Evolutionary conservation across 306 rosid species (phyloP), one percentile per base, ranked within the genome.

Genomic region (Cicer bijugum): DNA sequence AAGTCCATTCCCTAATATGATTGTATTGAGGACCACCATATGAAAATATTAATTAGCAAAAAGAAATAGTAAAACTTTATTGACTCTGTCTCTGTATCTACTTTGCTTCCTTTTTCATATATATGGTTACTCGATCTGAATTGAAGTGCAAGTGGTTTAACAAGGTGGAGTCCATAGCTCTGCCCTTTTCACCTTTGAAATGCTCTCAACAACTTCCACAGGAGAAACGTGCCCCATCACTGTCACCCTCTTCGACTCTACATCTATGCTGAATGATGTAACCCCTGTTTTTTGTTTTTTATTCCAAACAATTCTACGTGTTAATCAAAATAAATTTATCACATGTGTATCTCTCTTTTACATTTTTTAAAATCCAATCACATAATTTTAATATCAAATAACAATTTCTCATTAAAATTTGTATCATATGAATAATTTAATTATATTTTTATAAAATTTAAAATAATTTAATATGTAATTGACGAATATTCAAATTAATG

Each of bases 141-240:
- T 9, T 14, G 15, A 9, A 6, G 20, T 14, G 15, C 0, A 81
- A 46, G 56, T 81, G 76, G 51, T 74, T 69, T 35, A 68, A 58
- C 72, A 74, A 66, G 79, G 12, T 35, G 60, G 35, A 9, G 84
- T 65, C 89, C 96, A 86, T 20, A 93, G 71, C 77, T 93, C 98
- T 0, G 98, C 98, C 53, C 82, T 91, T 69, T 88, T 93, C 40
- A 93, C 91, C 89, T 86, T 93, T 7, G 98, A 93, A 80, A 93
- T 81, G 83, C 97, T 93, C 82, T 93, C 89, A 20, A 91, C 67
- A 1, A 93, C 96, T 64, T 76, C 91, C 42, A 65, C 76, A 0
- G 98, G 92, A 65, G 94, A 91, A 70, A 91, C 74, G 83, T 86
- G 88, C 45, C 98, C 98, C 92, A 88, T 89, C 75, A 93, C 98